phyloP scores from a whole-genome alignment of 192 early-diverging fungal species.

The Entomortierella beljakovae region DNA sequence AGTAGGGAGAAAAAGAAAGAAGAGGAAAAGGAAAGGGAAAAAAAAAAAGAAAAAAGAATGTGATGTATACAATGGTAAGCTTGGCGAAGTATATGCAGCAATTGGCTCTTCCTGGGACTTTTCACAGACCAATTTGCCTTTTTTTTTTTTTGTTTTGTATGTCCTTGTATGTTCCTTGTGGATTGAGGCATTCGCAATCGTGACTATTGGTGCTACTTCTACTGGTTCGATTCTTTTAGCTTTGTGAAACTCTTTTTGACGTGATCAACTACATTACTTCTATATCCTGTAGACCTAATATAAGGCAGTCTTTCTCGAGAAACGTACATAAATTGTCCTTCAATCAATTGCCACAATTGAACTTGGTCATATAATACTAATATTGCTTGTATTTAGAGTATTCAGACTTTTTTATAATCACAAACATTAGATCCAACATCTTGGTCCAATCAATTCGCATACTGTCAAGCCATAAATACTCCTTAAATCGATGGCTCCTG shows the following conservation, averaged over 20 bases:
- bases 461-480: no score
- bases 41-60: background rate
- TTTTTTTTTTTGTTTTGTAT: background rate
- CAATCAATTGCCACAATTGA: no score
- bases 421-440: no score
- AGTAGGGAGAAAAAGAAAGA: background rate
- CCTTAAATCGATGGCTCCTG: conserved; percentile 36
- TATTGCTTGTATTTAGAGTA: no score
- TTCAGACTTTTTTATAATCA: no score
- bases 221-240: background rate
- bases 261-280: no score
- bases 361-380: no score
- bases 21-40: background rate
- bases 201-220: background rate
- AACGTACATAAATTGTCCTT: no score
- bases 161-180: background rate
- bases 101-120: conserved; percentile 19
- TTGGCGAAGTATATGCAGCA: background rate
- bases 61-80: background rate
- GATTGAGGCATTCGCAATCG: conserved; percentile 4
- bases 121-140: background rate
- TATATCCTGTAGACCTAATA: no score
- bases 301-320: no score
- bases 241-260: no score
- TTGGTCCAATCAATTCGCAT: no score